Conservation (phyloP, 768 basidiomycete genomes). For the Exidia glandulosa region DNA sequence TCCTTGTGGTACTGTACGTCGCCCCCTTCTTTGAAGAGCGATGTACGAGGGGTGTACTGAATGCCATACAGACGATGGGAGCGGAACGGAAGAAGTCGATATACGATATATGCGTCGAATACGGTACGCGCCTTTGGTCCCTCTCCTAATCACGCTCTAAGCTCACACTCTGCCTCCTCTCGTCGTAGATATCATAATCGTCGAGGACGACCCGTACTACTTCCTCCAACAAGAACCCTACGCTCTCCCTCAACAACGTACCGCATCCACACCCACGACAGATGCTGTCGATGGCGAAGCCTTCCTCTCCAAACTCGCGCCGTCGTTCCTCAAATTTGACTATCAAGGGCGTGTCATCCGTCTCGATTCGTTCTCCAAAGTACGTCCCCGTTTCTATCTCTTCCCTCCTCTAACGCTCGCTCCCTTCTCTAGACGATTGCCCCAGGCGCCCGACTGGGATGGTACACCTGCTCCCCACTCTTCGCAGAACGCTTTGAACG, state of each 20-base stretch:
- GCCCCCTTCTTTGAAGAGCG: neutral
- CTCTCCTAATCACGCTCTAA: too few species aligned
- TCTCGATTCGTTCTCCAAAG: conserved; percentile 73
- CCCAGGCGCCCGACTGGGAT: conserved; percentile 68
- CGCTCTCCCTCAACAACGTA: conserved; percentile 29
- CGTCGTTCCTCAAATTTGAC: conserved; percentile 55
- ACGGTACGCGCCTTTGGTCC: conserved; percentile 48
- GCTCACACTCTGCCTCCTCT: too few species aligned
- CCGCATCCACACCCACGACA: neutral
- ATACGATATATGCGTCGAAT: conserved; percentile 71
- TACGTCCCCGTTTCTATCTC: conserved; percentile 9
- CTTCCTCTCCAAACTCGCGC: conserved; percentile 44
- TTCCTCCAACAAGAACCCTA: conserved; percentile 58
- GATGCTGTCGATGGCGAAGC: conserved; percentile 15
- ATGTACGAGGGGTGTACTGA: neutral
- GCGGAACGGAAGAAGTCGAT: conserved; percentile 59
- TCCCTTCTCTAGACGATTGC: conserved; percentile 48
- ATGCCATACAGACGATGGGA: conserved; percentile 43
- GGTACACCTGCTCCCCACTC: conserved; percentile 64
- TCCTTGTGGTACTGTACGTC: conserved; percentile 64
- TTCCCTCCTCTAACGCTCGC: neutral
- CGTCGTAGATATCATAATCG: conserved; percentile 53
- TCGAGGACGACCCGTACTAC: conserved; percentile 79
- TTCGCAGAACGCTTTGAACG: conserved; percentile 70
- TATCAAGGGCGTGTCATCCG: conserved; percentile 77